Evolutionary conservation across 257 asterid species (phyloP).

Genomic region (Solanum chilense): DNA sequence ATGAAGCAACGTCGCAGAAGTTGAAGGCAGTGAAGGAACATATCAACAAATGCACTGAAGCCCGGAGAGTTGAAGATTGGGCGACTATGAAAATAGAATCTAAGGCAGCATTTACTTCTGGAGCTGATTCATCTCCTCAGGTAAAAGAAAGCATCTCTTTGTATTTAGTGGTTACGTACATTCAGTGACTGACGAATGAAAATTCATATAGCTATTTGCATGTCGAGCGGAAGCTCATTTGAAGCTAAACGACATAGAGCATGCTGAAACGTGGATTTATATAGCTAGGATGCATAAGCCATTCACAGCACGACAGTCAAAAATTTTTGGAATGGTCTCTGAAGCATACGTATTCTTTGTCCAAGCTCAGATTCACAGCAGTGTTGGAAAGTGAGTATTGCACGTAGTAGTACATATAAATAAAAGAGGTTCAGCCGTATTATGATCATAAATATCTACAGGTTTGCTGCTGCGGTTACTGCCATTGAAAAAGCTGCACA

Average conservation of each 20-base stretch:
- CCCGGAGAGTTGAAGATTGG: constrained; percentile 36
- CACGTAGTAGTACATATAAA: not conserved
- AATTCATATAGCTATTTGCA: constrained; percentile 40
- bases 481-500: constrained; percentile 47
- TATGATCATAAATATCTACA: constrained; percentile 14
- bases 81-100: constrained; percentile 42
- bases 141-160: constrained; percentile 8
- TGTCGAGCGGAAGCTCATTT: constrained; percentile 64
- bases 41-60: not conserved
- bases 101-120: constrained; percentile 58
- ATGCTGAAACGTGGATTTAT: constrained; percentile 27
- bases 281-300: constrained; percentile 11
- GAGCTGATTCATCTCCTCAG: constrained; percentile 76
- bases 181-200: not conserved
- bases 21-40: not conserved
- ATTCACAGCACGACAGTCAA: constrained; percentile 12
- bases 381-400: constrained; percentile 44
- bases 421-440: not conserved
- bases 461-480: constrained; percentile 50
- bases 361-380: constrained; percentile 39
- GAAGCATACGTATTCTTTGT: constrained; percentile 54
- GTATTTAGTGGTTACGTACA: not conserved
- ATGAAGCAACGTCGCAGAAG: not conserved
- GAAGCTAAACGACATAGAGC: constrained; percentile 48
- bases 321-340: constrained; percentile 45